Percentiles rank a stretch among this genome's conserved stretches.
Evolutionary conservation across 2,329 filamentous ascomycete genomes (phyloP).

Genomic region (Colletotrichum sp.): DNA sequence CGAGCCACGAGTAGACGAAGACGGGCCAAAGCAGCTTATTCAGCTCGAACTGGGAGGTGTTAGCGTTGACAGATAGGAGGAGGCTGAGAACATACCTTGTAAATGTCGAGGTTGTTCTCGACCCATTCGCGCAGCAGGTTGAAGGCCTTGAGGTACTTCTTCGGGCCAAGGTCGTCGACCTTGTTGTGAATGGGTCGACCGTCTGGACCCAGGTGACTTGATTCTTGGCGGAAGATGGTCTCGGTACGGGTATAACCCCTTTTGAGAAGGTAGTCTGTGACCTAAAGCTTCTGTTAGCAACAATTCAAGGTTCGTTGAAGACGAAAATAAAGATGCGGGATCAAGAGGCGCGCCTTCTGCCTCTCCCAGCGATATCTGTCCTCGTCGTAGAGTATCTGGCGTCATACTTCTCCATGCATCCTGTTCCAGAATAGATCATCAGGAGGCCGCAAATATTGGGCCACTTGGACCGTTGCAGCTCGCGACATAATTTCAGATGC

Average conservation of each 20-base stretch:
- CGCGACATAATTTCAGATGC: neutral
- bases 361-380: neutral
- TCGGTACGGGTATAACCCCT: slow-evolving; percentile 94
- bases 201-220: slow-evolving; percentile 80
- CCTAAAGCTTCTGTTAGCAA: slow-evolving; percentile 39
- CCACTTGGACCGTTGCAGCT: neutral
- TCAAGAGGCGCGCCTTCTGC: neutral
- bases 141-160: slow-evolving; percentile 80
- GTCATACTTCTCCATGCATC: neutral
- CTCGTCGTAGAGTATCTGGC: neutral
- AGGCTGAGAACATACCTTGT: slow-evolving; percentile 67
- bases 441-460: neutral
- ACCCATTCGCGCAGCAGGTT: slow-evolving; percentile 81
- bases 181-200: slow-evolving; percentile 73
- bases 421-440: neutral
- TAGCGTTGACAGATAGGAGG: slow-evolving; percentile 18
- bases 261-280: slow-evolving; percentile 95
- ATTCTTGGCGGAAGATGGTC: slow-evolving; percentile 90
- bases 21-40: slow-evolving; percentile 89
- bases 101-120: slow-evolving; percentile 90
- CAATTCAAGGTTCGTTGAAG: neutral
- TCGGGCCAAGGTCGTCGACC: slow-evolving; percentile 73
- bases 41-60: slow-evolving; percentile 73
- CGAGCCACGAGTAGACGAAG: slow-evolving; percentile 91
- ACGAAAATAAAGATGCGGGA: neutral